Conservation (phyloP, 169 alveolate genomes). For the Miamiensis avidus region DNA sequence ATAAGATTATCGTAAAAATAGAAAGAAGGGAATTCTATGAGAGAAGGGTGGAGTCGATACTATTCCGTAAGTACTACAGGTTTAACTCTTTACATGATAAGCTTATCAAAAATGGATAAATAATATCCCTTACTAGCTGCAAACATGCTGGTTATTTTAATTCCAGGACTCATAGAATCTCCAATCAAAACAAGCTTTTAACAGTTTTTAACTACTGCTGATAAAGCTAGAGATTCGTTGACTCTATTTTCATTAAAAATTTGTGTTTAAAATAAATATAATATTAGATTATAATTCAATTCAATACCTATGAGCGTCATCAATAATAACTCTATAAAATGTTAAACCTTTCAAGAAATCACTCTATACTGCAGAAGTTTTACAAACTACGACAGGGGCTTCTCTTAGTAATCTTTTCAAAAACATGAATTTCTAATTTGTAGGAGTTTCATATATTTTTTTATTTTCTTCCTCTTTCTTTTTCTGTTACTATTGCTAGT, state of each 20-base stretch:
- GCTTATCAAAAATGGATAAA: slow-evolving; percentile 7
- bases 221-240: neutral
- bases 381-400: slow-evolving; percentile 13
- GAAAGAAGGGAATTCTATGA: neutral
- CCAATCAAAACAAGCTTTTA: slow-evolving; percentile 11
- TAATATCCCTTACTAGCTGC: slow-evolving; percentile 7
- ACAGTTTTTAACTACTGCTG: slow-evolving; percentile 3
- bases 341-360: slow-evolving; percentile 14
- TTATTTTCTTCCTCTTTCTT: neutral
- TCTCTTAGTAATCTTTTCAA: slow-evolving; percentile 12
- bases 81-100: neutral
- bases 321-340: slow-evolving; percentile 17
- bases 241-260: neutral
- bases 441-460: neutral
- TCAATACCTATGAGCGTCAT: slow-evolving; percentile 6
- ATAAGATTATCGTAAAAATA: slow-evolving; percentile 4
- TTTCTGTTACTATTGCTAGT: neutral
- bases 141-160: slow-evolving; percentile 6
- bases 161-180: slow-evolving; percentile 1
- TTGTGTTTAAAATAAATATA: too few relatives aligned
- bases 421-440: neutral
- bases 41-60: neutral
- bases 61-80: neutral
- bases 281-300: neutral
- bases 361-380: neutral